These are phyloP conservation scores for Backusella luteola DNA, from an alignment of 192 early-diverging fungal species.

Conservation along the genomic window DNA sequence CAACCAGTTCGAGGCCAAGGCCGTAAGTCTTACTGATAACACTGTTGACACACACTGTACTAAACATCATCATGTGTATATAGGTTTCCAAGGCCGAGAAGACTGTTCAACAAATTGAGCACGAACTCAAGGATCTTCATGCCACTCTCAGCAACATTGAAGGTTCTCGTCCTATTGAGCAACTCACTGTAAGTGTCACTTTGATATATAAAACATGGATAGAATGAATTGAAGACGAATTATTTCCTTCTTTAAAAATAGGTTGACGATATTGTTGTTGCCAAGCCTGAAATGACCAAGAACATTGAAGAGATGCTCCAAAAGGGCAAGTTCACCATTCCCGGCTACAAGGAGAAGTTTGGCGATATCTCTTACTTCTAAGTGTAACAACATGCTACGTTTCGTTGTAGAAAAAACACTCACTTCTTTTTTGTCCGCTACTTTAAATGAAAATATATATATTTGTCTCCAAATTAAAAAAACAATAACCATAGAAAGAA, in stretches of 20 bases:
- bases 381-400: conserved; percentile 10
- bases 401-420: background rate
- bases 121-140: conserved; percentile 83
- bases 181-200: conserved; percentile 74
- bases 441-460: conserved; percentile 4
- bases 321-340: conserved; percentile 89
- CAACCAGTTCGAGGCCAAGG: conserved; percentile 74
- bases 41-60: background rate
- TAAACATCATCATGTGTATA: background rate
- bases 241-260: conserved; percentile 18
- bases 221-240: background rate
- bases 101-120: conserved; percentile 82
- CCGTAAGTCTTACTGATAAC: conserved; percentile 46
- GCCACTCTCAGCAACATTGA: conserved; percentile 93
- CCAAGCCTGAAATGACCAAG: conserved; percentile 88
- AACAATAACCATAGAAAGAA: background rate
- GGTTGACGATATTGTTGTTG: conserved; percentile 92
- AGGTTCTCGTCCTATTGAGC: conserved; percentile 86
- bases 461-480: background rate
- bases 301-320: conserved; percentile 89
- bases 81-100: conserved; percentile 81
- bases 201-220: background rate
- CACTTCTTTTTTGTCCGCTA: background rate
- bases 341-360: conserved; percentile 97
- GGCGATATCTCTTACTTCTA: conserved; percentile 71